phyloP scores from a whole-genome alignment of 306 rosid genomes.

The Acacia confusa region DNA sequence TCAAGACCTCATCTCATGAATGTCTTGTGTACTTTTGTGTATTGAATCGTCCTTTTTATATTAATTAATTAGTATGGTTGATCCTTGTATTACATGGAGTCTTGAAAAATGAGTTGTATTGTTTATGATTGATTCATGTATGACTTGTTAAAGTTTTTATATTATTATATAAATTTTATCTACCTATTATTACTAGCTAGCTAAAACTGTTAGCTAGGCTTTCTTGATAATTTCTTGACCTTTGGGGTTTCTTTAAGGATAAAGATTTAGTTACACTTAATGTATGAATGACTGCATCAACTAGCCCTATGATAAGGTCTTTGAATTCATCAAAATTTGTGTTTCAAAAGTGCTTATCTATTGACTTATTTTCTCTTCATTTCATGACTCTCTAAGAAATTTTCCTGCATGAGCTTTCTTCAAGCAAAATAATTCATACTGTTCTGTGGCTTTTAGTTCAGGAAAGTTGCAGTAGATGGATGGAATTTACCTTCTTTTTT shows the following conservation, averaged over 20 bases:
- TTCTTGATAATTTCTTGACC: not conserved
- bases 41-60: rapidly evolving
- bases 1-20: rapidly evolving
- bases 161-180: not conserved
- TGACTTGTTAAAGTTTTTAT: not conserved
- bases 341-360: not conserved
- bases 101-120: not conserved
- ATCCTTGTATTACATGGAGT: not conserved
- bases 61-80: not conserved
- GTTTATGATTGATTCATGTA: not conserved
- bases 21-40: too few relatives aligned
- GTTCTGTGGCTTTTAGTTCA: not conserved
- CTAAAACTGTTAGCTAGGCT: not conserved
- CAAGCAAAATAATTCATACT: not conserved
- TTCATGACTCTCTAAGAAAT: too few relatives aligned
- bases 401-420: not conserved
- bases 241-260: not conserved
- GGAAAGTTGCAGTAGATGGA: not conserved
- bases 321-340: not conserved
- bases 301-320: not conserved
- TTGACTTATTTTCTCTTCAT: too few relatives aligned
- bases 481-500: not conserved
- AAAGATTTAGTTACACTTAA: not conserved
- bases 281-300: not conserved
- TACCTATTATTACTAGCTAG: not conserved